Percentiles rank a stretch among this genome's conserved stretches.
phyloP scores from a whole-genome alignment of 192 early-diverging fungal genomes.

The Kickxella alabastrina region DNA sequence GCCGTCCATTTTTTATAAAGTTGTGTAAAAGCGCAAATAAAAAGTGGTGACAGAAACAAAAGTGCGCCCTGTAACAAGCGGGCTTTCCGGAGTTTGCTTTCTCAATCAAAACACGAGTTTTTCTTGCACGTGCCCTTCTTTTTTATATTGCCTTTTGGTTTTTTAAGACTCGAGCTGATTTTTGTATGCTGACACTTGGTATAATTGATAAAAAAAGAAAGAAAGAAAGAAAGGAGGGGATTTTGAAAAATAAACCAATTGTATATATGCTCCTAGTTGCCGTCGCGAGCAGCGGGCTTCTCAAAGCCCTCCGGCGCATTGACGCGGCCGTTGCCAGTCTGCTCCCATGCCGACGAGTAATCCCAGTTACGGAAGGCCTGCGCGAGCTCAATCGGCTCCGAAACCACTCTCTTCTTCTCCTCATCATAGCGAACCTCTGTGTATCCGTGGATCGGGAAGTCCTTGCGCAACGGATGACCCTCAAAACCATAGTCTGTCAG shows the following conservation, averaged over 20 bases:
- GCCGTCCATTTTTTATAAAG: conserved; percentile 39
- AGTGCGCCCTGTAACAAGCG: too few species aligned
- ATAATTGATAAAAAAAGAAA: conserved; percentile 6
- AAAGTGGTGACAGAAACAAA: too few species aligned
- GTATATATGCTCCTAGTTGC: conserved; percentile 11
- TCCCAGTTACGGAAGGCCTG: conserved; percentile 98
- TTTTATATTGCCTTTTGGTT: too few species aligned
- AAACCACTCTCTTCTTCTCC: conserved; percentile 94
- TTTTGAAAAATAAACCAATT: neutral
- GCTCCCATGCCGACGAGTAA: conserved; percentile 92
- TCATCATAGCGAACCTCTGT: conserved; percentile 99
- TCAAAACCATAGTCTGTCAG: conserved; percentile 99
- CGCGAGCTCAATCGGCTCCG: conserved; percentile 92
- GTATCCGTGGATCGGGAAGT: conserved; percentile 98
- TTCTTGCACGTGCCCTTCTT: too few species aligned
- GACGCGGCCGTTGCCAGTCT: conserved; percentile 62
- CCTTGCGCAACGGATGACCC: conserved; percentile 91
- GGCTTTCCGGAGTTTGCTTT: too few species aligned
- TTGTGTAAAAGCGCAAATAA: too few species aligned
- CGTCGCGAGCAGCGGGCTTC: conserved; percentile 14
- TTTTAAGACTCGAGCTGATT: too few species aligned
- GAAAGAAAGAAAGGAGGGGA: neutral
- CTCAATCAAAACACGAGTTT: too few species aligned
- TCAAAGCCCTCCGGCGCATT: conserved; percentile 50
- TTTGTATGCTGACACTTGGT: too few species aligned